Evolutionary conservation across 2,329 filamentous ascomycete species (phyloP).

Genomic region (Ceratocystis alfenasii): DNA sequence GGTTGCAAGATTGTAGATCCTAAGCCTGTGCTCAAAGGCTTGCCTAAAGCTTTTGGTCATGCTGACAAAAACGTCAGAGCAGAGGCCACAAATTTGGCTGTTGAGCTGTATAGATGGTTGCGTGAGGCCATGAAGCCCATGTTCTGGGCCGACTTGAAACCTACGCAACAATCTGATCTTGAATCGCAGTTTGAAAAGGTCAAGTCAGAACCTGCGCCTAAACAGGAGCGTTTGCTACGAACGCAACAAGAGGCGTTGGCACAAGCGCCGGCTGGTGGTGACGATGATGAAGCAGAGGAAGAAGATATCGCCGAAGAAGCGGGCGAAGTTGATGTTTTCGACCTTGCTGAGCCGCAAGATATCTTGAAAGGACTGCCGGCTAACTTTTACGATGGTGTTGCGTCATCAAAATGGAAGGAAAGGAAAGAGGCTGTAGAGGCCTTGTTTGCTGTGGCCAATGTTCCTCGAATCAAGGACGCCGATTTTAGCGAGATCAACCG

Average conservation of each 20-base stretch:
- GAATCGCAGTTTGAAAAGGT: constrained; percentile 90
- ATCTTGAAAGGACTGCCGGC: constrained; percentile 68
- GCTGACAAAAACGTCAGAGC: constrained; percentile 97
- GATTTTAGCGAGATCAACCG: constrained; percentile 76
- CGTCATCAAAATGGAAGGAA: constrained; percentile 96
- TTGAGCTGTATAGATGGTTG: constrained; percentile 94
- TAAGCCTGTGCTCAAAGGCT: constrained; percentile 73
- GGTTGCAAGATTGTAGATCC: constrained; percentile 90
- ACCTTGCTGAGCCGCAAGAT: constrained; percentile 77
- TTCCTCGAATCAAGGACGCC: constrained; percentile 82
- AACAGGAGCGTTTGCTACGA: constrained; percentile 77
- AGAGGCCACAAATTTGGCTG: constrained; percentile 79
- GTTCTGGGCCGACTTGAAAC: constrained; percentile 92
- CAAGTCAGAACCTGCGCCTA: constrained; percentile 74
- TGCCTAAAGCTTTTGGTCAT: constrained; percentile 87
- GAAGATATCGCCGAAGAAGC: constrained; percentile 44
- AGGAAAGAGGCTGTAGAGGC: constrained; percentile 87
- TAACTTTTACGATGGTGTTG: constrained; percentile 70
- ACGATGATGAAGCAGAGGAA: constrained; percentile 41
- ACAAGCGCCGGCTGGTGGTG: constrained; percentile 51
- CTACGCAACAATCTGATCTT: constrained; percentile 85
- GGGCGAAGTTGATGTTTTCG: constrained; percentile 66
- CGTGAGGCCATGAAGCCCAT: constrained; percentile 96
- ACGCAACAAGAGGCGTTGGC: constrained; percentile 80
- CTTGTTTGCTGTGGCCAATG: constrained; percentile 62